Base-by-base conservation (phyloP, 306 rosid genomes). In the Hippophae gyantsensis region DNA sequence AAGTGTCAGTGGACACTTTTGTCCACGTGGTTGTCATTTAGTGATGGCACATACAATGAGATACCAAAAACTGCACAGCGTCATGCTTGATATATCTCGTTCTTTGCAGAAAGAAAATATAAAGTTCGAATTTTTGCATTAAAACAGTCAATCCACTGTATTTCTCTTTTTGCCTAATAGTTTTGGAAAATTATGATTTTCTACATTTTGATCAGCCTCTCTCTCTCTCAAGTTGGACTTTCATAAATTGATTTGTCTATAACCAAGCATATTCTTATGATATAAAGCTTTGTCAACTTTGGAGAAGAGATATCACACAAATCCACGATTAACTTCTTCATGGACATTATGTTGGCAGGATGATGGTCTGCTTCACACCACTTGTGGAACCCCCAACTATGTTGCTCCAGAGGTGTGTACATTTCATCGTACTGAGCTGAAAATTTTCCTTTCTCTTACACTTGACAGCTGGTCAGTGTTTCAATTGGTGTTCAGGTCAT, bases 351-450 rank as follows among this genome's bases (percentile, higher is more conserved):
- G 57, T 58, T 74, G 72, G 59, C 87, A 88, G 99, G 96, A 84
- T 65, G 99, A 92, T 8, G 99, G 99, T 51, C 82, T 92, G 68
- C 95, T 92, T 70, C 99, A 92, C 84, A 92, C 99, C 13, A 82
- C 99, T 61, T 92, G 99, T 61, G 99, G 99, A 69, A 92, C 99
- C 71, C 96, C 99, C 57, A 92, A 92, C 69, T 92, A 92, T 51
- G 99, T 92, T 69, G 99, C 99, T 80, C 99, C 99, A 1, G 99
- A 92, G 99, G 99, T 92, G 60, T 11, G 57, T 43, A 73, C 46
- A 26, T 26, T 32, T 11, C 55, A 42, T 66, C 71, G 65, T 63
- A 32, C 62, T 66, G 54, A 48, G 66, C 66, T 50, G 52, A 48
- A 27, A 12, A 46, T 62, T 60, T 58, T 42, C 54, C 54, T 40